These are phyloP conservation scores for Magnusiomyces magnusii DNA, from an alignment of 1,139 yeast genomes.

Conservation along the genomic window DNA sequence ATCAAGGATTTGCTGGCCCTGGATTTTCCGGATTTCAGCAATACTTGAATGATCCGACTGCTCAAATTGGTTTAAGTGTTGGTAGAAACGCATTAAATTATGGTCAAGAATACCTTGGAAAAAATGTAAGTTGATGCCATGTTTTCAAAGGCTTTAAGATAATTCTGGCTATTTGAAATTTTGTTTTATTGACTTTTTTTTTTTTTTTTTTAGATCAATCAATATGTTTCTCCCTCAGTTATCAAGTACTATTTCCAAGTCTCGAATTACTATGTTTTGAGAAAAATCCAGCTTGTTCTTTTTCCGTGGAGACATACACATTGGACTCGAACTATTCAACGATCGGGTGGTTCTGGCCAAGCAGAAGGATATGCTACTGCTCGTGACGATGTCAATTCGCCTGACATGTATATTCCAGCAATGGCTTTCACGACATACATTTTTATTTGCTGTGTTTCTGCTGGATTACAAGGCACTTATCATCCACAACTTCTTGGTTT, in stretches of 20 bases:
- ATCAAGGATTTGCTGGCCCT: conserved; percentile 16
- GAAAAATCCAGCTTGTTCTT: conserved; percentile 62
- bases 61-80: conserved; percentile 80
- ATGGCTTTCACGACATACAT: conserved; percentile 92
- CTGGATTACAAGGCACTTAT: conserved; percentile 84
- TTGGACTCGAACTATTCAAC: conserved; percentile 37
- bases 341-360: conserved; percentile 33
- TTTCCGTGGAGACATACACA: conserved; percentile 84
- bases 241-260: conserved; percentile 85
- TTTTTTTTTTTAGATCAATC: conserved; percentile 20
- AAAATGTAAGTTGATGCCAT: conserved; percentile 41
- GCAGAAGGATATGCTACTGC: conserved; percentile 61
- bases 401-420: conserved; percentile 91
- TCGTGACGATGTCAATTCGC: conserved; percentile 80
- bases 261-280: conserved; percentile 75
- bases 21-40: conserved; percentile 15
- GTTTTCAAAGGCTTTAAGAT: no score
- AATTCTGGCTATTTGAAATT: no score
- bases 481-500: conserved; percentile 91
- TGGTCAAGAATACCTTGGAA: conserved; percentile 66
- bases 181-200: background rate
- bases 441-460: conserved; percentile 72
- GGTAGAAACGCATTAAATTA: conserved; percentile 75
- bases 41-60: conserved; percentile 64
- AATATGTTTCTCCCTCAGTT: conserved; percentile 38